Conservation (phyloP, 148 eudicot genomes). For the Rheum nobile region DNA sequence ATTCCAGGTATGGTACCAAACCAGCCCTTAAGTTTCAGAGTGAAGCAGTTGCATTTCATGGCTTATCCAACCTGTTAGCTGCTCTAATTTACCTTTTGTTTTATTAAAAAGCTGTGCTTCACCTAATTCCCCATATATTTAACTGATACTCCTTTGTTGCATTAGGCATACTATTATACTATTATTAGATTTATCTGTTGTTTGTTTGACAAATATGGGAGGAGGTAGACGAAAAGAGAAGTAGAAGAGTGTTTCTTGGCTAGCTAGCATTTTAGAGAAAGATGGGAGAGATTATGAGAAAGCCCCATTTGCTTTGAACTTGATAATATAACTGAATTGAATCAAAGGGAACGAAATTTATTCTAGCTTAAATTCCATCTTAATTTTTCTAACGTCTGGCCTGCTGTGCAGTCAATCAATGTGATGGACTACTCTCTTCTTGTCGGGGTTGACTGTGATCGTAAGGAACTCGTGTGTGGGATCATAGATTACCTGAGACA, state of each 20-base stretch:
- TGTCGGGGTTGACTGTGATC: conserved; percentile 71
- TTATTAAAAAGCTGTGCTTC: too few species aligned
- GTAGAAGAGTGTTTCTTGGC: background rate
- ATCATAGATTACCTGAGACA: conserved; percentile 84
- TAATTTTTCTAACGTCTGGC: background rate
- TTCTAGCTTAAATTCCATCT: background rate
- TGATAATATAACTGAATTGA: background rate
- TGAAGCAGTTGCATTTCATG: too few species aligned
- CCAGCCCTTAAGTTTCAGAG: too few species aligned
- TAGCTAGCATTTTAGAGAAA: background rate
- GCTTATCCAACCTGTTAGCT: too few species aligned
- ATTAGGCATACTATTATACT: too few species aligned
- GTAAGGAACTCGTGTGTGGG: conserved; percentile 70
- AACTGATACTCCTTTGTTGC: too few species aligned
- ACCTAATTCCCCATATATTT: too few species aligned
- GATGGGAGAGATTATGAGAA: background rate
- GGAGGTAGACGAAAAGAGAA: background rate
- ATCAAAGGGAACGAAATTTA: background rate
- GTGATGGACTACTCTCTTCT: conserved; percentile 97
- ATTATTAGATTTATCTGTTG: too few species aligned
- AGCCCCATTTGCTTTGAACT: background rate
- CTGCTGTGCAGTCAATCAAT: conserved; percentile 46
- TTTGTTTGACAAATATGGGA: too few species aligned
- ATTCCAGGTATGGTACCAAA: too few species aligned
- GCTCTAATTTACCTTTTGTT: too few species aligned